A percentile compares a stretch with the other conserved stretches of the same genome.
Conservation (phyloP, 495 filamentous ascomycete species). For the Collariella sp. region DNA sequence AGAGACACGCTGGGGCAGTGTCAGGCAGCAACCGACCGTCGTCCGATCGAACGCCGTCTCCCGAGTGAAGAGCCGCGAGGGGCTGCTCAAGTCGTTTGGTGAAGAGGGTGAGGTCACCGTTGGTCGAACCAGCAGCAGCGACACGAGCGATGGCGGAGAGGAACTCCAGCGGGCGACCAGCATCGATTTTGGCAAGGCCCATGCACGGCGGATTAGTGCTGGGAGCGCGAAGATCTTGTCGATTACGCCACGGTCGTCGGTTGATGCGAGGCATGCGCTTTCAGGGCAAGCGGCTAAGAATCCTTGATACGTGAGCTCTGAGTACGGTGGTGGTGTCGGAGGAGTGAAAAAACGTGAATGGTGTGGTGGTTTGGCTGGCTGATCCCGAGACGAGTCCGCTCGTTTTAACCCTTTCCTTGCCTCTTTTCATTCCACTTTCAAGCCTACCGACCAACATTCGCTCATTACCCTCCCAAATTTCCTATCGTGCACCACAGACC, state of each 20-base stretch:
- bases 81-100: slow-evolving; percentile 48
- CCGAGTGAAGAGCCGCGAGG: slow-evolving; percentile 48
- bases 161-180: slow-evolving; percentile 55
- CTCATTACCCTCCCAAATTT: slow-evolving; percentile 16
- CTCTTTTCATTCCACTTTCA: slow-evolving; percentile 4
- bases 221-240: slow-evolving; percentile 65
- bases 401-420: slow-evolving; percentile 18
- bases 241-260: slow-evolving; percentile 44
- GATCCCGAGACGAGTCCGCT: slow-evolving; percentile 13
- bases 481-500: neutral
- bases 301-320: neutral
- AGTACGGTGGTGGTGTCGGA: neutral
- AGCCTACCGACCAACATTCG: slow-evolving; percentile 18
- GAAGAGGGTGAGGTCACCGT: slow-evolving; percentile 30
- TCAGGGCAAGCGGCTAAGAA: neutral
- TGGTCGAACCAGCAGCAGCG: slow-evolving; percentile 39
- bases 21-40: slow-evolving; percentile 34
- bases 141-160: slow-evolving; percentile 35
- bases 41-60: slow-evolving; percentile 23
- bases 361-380: slow-evolving; percentile 4
- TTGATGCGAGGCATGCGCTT: slow-evolving; percentile 31
- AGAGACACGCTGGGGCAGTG: slow-evolving; percentile 38
- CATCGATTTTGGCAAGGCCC: slow-evolving; percentile 52
- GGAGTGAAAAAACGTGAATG: neutral
- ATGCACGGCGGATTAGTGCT: slow-evolving; percentile 62